Evolutionary conservation across 2,329 filamentous ascomycete species (phyloP).

Genomic region (Knoxdaviesia capensis): DNA sequence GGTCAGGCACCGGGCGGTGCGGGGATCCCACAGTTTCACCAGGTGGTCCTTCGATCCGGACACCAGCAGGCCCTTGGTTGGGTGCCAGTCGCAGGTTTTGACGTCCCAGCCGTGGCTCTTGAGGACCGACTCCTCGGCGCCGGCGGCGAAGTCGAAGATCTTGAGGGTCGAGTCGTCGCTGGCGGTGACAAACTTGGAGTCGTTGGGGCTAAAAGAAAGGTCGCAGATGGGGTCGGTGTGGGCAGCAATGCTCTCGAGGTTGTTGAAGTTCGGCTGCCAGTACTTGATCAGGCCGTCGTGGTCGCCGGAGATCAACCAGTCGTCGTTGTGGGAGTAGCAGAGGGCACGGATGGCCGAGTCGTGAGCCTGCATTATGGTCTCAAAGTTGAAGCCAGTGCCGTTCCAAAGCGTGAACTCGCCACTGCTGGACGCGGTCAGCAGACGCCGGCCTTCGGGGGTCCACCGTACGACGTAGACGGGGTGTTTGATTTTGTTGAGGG

Average conservation of each 20-base stretch:
- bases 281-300: constrained; percentile 94
- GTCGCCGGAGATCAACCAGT: constrained; percentile 92
- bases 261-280: constrained; percentile 98
- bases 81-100: constrained; percentile 95
- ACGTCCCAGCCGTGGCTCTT: constrained; percentile 97
- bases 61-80: constrained; percentile 78
- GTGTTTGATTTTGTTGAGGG: constrained; percentile 93
- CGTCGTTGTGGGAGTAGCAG: constrained; percentile 83
- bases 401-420: constrained; percentile 99
- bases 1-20: constrained; percentile 72
- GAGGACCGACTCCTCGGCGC: constrained; percentile 62
- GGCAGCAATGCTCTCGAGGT: constrained; percentile 83
- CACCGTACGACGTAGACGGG: constrained; percentile 93
- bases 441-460: constrained; percentile 84
- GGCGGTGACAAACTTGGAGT: constrained; percentile 89
- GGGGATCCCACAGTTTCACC: constrained; percentile 96
- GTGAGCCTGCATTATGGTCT: constrained; percentile 97
- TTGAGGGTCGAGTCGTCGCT: constrained; percentile 87
- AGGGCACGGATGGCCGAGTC: constrained; percentile 69
- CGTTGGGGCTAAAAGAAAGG: constrained; percentile 80
- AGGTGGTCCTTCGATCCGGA: constrained; percentile 96
- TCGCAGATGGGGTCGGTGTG: constrained; percentile 82
- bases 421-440: constrained; percentile 86
- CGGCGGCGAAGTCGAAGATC: constrained; percentile 87
- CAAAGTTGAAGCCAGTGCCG: constrained; percentile 96